Base-by-base conservation (phyloP, 108 stramenopile genomes). In the Poteriospumella lacustris region DNA sequence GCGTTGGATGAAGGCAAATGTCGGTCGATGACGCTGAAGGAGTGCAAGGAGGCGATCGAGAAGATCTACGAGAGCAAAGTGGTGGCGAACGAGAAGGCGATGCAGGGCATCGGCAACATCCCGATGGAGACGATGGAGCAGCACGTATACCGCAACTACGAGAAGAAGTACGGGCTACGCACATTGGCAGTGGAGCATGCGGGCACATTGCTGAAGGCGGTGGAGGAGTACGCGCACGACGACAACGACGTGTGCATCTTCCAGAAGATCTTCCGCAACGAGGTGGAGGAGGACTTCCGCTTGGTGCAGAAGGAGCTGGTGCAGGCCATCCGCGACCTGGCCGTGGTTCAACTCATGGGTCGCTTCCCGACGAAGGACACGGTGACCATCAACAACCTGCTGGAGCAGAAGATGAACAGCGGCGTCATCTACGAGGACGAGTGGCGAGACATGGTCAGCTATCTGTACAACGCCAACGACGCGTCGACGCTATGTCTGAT, bases 201-300 rank as follows among this genome's bases (percentile, higher is more conserved):
- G 5, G 70, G 38, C 19, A 73, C 36, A 31, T 38, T 73, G 5
- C 31, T 73, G 5, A 5, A 12, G 5, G 70, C 70, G 5, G 5
- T 73, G 12, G 19, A 68, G 40, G 5, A 15, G n/a, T 77, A 62
- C 68, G 0, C 28, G 24, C 29, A 9, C 24, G 28, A 39, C 15
- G 76, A 80, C 43, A 69, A 68, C 52, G 72, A 59, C 43, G 77
- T 80, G 0, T 28, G 39, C 12, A 43, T 80, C 44, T 84, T 84
- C 44, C 64, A 39, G 2, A 28, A 75, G 29, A 80, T 84, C 42
- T 24, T 84, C 15, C 76, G 43, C 56, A 80, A 84, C 38, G 79
- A 84, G 34, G 33, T 84, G 9, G 83, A 84, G 15, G 83, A 84
- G 44, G 79, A 84, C 64, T 84, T 84, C 83, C 0, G 59, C 43